phyloP scores from a whole-genome alignment of 352 stramenopile genomes.

The Globisporangium iwayamae region DNA sequence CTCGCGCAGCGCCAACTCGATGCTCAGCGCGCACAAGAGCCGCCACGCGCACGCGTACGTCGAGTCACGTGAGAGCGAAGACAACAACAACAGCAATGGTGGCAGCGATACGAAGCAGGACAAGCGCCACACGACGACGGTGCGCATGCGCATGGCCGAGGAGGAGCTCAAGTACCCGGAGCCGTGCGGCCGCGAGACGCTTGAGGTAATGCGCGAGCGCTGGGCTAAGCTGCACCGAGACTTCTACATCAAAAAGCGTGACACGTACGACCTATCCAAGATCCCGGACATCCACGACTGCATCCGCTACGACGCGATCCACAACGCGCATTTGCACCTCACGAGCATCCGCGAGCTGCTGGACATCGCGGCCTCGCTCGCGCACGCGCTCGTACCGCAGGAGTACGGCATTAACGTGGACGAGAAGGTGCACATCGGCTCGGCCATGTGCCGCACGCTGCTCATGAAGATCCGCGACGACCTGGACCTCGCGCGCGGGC shows the following conservation, averaged over 20 bases:
- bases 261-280: conserved; percentile 94
- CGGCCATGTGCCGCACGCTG: conserved; percentile 83
- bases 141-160: conserved; percentile 30
- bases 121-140: conserved; percentile 8
- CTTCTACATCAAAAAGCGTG: conserved; percentile 93
- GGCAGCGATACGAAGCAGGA: conserved; percentile 23
- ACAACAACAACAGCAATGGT: conserved; percentile 21
- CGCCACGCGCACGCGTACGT: conserved; percentile 62
- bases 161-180: conserved; percentile 74
- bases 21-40: conserved; percentile 25
- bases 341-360: conserved; percentile 93
- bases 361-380: conserved; percentile 92
- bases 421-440: conserved; percentile 86
- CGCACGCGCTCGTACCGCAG: conserved; percentile 83
- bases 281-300: conserved; percentile 99
- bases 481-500: conserved; percentile 71
- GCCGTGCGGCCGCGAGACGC: conserved; percentile 76
- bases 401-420: conserved; percentile 88
- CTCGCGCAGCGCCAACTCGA: conserved; percentile 64
- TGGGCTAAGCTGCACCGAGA: conserved; percentile 95
- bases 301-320: conserved; percentile 97
- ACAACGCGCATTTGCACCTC: conserved; percentile 95
- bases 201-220: conserved; percentile 86
- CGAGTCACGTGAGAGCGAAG: conserved; percentile 28
- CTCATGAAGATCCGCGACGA: conserved; percentile 88